These are phyloP conservation scores for Agroathelia rolfsii DNA, from an alignment of 1,284 basidiomycete genomes.

Conservation along the genomic window DNA sequence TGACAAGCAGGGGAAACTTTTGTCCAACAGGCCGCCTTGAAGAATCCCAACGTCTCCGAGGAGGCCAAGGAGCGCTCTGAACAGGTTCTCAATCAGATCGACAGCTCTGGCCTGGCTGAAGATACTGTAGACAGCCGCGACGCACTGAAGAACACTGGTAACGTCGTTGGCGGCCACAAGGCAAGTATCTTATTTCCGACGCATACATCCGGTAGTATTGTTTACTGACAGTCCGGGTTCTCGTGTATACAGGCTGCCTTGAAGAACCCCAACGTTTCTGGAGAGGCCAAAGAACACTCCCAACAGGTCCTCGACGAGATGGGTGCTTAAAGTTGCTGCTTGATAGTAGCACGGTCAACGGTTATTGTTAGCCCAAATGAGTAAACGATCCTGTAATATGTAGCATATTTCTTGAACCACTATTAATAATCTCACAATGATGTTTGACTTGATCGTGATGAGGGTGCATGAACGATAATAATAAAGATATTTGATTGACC, in stretches of 20 bases:
- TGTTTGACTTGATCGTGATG: too few relatives aligned
- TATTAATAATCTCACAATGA: too few relatives aligned
- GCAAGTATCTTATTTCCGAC: neutral
- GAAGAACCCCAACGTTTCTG: slow-evolving; percentile 31
- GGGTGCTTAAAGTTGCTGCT: slow-evolving; percentile 12
- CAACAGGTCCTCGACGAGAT: slow-evolving; percentile 27
- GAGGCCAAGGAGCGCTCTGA: slow-evolving; percentile 33
- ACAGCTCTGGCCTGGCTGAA: too few relatives aligned
- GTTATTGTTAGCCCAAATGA: slow-evolving; percentile 3
- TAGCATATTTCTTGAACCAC: slow-evolving; percentile 1
- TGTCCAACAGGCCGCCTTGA: slow-evolving; percentile 22
- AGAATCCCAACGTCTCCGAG: slow-evolving; percentile 30
- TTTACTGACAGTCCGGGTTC: too few relatives aligned
- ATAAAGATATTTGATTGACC: too few relatives aligned
- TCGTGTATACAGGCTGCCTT: slow-evolving; percentile 21
- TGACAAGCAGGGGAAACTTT: too few relatives aligned
- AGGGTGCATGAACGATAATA: too few relatives aligned
- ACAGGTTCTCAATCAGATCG: slow-evolving; percentile 24
- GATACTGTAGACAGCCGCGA: too few relatives aligned
- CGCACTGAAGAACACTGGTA: slow-evolving; percentile 3
- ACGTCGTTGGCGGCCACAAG: slow-evolving; percentile 6
- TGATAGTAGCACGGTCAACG: neutral
- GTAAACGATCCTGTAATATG: slow-evolving; percentile 4
- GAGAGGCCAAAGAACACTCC: slow-evolving; percentile 33
- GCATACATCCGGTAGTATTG: too few relatives aligned